phyloP scores from a whole-genome alignment of 257 asterid genomes.

The Voacanga thouarsii region DNA sequence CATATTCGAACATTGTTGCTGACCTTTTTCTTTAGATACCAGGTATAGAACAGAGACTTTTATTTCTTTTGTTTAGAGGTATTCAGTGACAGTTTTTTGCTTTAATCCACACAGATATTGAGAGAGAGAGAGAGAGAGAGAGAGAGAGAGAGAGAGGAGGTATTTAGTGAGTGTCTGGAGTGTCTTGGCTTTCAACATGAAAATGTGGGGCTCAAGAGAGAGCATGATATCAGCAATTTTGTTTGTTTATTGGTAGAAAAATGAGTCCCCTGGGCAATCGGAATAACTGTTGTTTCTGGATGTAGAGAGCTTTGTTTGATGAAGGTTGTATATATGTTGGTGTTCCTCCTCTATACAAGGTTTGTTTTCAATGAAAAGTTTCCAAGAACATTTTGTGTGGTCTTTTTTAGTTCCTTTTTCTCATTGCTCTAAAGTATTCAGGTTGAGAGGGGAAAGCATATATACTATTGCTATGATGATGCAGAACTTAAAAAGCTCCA shows the following conservation, averaged over 20 bases:
- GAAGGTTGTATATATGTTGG: slow-evolving; percentile 96
- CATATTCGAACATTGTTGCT: slow-evolving; percentile 88
- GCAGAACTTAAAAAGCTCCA: slow-evolving; percentile 64
- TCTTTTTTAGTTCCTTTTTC: slow-evolving; percentile 13
- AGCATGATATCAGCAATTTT: neutral
- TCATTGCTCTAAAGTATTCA: slow-evolving; percentile 22
- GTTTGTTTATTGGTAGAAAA: neutral
- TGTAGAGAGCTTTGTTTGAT: slow-evolving; percentile 91
- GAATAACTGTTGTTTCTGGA: slow-evolving; percentile 24
- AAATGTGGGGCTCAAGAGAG: neutral
- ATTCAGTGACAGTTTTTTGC: neutral
- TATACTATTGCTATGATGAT: slow-evolving; percentile 80
- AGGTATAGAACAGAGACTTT: slow-evolving; percentile 48
- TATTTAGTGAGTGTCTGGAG: neutral
- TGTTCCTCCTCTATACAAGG: slow-evolving; percentile 98
- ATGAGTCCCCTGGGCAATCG: slow-evolving; percentile 15
- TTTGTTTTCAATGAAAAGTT: slow-evolving; percentile 21
- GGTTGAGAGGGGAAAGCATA: slow-evolving; percentile 96
- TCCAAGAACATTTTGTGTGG: slow-evolving; percentile 11
- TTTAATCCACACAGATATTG: neutral
- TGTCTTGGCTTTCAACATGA: neutral
- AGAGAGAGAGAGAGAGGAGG: neutral
- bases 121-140: neutral
- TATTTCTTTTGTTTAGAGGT: neutral
- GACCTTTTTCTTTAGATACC: slow-evolving; percentile 93